phyloP scores from a whole-genome alignment of 306 rosid genomes.

The Quercus parvula region DNA sequence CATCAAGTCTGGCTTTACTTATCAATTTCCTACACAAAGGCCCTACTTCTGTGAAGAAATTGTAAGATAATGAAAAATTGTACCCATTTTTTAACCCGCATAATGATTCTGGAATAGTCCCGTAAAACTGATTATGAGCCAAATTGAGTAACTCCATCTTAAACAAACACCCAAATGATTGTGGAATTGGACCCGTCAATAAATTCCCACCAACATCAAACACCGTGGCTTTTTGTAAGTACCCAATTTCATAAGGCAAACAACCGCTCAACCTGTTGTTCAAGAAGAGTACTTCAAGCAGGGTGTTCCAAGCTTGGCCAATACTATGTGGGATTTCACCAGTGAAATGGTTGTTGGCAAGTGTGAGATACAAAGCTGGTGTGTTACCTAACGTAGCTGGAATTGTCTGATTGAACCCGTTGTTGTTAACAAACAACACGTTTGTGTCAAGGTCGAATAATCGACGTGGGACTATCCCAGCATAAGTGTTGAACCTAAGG shows the following conservation, averaged over 20 bases:
- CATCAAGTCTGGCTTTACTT: slow-evolving; percentile 26
- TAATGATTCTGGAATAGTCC: slow-evolving; percentile 31
- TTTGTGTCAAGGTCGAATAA: slow-evolving; percentile 36
- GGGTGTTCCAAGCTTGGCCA: slow-evolving; percentile 35
- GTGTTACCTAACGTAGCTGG: slow-evolving; percentile 36
- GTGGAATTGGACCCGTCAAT: slow-evolving; percentile 36
- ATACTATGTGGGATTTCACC: slow-evolving; percentile 32
- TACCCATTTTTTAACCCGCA: slow-evolving; percentile 24
- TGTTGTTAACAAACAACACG: slow-evolving; percentile 35
- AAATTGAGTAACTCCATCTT: slow-evolving; percentile 24
- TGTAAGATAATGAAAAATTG: slow-evolving; percentile 23
- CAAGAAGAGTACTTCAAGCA: slow-evolving; percentile 21
- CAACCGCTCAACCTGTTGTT: slow-evolving; percentile 30
- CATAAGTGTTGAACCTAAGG: slow-evolving; percentile 30
- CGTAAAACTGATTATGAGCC: slow-evolving; percentile 35
- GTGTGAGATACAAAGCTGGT: slow-evolving; percentile 35
- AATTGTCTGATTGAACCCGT: slow-evolving; percentile 22
- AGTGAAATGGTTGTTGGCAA: slow-evolving; percentile 31
- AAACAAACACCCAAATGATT: slow-evolving; percentile 32
- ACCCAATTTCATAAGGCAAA: slow-evolving; percentile 37
- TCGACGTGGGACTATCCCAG: slow-evolving; percentile 20
- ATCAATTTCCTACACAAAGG: slow-evolving; percentile 21
- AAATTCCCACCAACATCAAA: slow-evolving; percentile 26
- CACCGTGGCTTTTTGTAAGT: slow-evolving; percentile 18
- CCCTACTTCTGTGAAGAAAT: slow-evolving; percentile 35